phyloP scores from a whole-genome alignment of 805 yeast genomes.

The Pichia pseudocactophila region DNA sequence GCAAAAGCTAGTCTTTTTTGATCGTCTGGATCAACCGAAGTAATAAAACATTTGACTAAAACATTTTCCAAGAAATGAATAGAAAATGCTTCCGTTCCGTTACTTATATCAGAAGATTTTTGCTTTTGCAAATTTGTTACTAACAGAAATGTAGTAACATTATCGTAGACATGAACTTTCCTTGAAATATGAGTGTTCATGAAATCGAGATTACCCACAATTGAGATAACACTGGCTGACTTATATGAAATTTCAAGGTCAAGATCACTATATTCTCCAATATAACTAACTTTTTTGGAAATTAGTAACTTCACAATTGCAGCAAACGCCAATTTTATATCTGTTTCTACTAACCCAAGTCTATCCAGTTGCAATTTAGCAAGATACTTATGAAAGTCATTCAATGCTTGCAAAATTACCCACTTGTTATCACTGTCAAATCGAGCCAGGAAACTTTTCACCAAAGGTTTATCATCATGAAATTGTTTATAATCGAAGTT shows the following conservation, averaged over 20 bases:
- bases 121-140: constrained; percentile 32
- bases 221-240: constrained; percentile 63
- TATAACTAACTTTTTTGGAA: neutral
- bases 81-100: constrained; percentile 51
- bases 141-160: constrained; percentile 10
- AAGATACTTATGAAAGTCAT: constrained; percentile 50
- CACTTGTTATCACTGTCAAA: constrained; percentile 55
- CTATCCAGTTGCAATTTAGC: constrained; percentile 41
- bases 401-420: constrained; percentile 64
- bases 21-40: constrained; percentile 76
- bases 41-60: constrained; percentile 81
- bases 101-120: constrained; percentile 54
- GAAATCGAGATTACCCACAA: constrained; percentile 65
- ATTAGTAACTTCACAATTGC: neutral
- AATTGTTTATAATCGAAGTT: constrained; percentile 4
- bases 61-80: constrained; percentile 54
- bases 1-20: constrained; percentile 81
- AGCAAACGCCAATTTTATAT: constrained; percentile 16
- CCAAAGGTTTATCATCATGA: constrained; percentile 1
- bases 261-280: neutral
- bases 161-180: constrained; percentile 4
- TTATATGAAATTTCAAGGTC: constrained; percentile 43
- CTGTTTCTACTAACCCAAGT: constrained; percentile 35
- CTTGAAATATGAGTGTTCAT: neutral
- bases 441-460: constrained; percentile 44